Conservation (phyloP, 1,284 basidiomycete species). For the Apiotrichum gracile region DNA sequence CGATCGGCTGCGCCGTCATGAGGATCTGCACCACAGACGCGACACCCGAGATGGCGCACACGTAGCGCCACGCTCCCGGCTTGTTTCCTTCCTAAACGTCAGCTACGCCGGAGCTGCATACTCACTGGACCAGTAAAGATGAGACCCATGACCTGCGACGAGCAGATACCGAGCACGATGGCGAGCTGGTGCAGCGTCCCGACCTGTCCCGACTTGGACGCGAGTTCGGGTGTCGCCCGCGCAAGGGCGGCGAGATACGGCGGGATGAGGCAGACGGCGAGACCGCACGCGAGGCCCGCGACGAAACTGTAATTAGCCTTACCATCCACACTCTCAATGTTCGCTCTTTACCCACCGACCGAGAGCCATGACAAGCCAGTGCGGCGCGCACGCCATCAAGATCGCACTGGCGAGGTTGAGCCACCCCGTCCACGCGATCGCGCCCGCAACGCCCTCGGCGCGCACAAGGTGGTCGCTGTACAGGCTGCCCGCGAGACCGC, state of each 20-base stretch:
- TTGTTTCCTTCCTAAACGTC: slow-evolving; percentile 35
- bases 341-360: slow-evolving; percentile 8
- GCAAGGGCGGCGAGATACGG: slow-evolving; percentile 78
- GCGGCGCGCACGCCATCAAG: slow-evolving; percentile 60
- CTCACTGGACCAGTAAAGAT: slow-evolving; percentile 38
- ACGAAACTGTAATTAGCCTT: slow-evolving; percentile 55
- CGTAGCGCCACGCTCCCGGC: slow-evolving; percentile 60
- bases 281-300: slow-evolving; percentile 70
- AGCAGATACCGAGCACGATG: slow-evolving; percentile 76
- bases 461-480: slow-evolving; percentile 66
- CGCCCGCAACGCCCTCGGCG: slow-evolving; percentile 52
- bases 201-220: slow-evolving; percentile 34
- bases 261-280: slow-evolving; percentile 79
- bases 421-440: slow-evolving; percentile 52
- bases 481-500: slow-evolving; percentile 73
- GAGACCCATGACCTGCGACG: slow-evolving; percentile 56
- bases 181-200: slow-evolving; percentile 83
- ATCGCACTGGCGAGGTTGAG: slow-evolving; percentile 59
- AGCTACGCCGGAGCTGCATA: slow-evolving; percentile 47
- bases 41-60: slow-evolving; percentile 61
- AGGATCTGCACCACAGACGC: slow-evolving; percentile 60
- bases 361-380: slow-evolving; percentile 53
- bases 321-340: neutral
- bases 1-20: slow-evolving; percentile 7
- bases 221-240: slow-evolving; percentile 49